Conservation (phyloP, 2,329 filamentous ascomycete species). For the Lachnum nothofagi region DNA sequence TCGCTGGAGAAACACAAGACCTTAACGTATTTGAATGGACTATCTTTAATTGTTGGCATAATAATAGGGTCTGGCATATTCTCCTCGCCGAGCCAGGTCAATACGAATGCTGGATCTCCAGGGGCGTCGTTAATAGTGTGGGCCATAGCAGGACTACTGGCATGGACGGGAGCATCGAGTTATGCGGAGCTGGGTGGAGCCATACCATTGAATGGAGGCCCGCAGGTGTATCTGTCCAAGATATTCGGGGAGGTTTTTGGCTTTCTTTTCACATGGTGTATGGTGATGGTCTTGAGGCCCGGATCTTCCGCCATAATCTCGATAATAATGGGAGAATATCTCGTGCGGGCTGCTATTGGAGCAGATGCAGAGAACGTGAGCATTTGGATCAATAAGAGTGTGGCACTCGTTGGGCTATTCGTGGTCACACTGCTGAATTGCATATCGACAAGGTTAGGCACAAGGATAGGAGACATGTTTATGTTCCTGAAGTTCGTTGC, state of each 20-base stretch:
- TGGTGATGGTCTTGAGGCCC: constrained; percentile 88
- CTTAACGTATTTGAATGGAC: constrained; percentile 86
- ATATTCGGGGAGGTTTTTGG: constrained; percentile 92
- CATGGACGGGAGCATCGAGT: constrained; percentile 92
- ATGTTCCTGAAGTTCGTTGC: constrained; percentile 97
- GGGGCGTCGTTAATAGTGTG: constrained; percentile 88
- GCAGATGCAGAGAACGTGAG: constrained; percentile 77
- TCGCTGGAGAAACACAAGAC: constrained; percentile 93
- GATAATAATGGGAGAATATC: constrained; percentile 96
- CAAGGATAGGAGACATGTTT: constrained; percentile 81
- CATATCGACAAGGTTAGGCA: constrained; percentile 82
- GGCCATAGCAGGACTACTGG: constrained; percentile 82
- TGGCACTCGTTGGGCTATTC: constrained; percentile 72
- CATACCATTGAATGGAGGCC: constrained; percentile 89
- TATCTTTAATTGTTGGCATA: constrained; percentile 84
- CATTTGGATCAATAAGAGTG: constrained; percentile 83
- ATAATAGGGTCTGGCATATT: constrained; percentile 98
- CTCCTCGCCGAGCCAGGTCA: constrained; percentile 88
- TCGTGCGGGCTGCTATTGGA: constrained; percentile 81
- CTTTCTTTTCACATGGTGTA: constrained; percentile 95
- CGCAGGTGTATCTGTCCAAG: constrained; percentile 90
- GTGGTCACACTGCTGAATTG: constrained; percentile 82
- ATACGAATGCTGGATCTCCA: constrained; percentile 82
- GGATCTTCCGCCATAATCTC: constrained; percentile 90
- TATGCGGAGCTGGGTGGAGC: constrained; percentile 95